Percentiles rank a stretch among this genome's conserved stretches.
These are phyloP conservation scores for Mycena indigotica DNA, from an alignment of 768 basidiomycete genomes.

Conservation along the genomic window DNA sequence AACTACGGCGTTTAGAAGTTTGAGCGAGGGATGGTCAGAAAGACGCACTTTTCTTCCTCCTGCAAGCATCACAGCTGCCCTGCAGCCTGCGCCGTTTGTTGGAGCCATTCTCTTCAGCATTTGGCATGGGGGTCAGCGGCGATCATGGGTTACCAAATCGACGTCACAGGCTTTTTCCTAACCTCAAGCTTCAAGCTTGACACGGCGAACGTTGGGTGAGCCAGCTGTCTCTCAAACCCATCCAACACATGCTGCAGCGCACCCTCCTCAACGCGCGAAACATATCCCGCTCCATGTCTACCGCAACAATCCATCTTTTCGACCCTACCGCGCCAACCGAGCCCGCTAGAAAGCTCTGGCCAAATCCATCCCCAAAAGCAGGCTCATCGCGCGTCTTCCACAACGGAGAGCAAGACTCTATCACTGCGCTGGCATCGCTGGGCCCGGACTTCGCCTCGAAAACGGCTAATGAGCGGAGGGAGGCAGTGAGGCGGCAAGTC, in stretches of 20 bases:
- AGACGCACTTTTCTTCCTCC: conserved; percentile 11
- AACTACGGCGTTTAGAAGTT: not conserved
- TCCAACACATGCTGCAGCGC: not conserved
- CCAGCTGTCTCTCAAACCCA: no score
- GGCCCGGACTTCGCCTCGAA: conserved; percentile 56
- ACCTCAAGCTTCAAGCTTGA: no score
- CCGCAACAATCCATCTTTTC: conserved; percentile 60
- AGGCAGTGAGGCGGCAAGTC: conserved; percentile 69
- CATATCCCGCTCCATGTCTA: conserved; percentile 45
- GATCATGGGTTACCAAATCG: no score
- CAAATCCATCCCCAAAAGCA: conserved; percentile 52
- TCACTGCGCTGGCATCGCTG: conserved; percentile 60
- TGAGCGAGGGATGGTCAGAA: no score
- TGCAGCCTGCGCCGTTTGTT: conserved; percentile 11
- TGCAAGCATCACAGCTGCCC: conserved; percentile 13
- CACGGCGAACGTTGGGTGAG: no score
- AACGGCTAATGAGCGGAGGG: conserved; percentile 52
- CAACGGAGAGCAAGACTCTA: conserved; percentile 37
- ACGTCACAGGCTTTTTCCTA: no score
- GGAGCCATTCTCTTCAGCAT: not conserved
- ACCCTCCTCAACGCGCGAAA: not conserved
- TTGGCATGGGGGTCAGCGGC: no score
- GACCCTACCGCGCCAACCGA: conserved; percentile 45
- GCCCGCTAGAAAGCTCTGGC: conserved; percentile 50
- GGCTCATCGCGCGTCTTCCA: conserved; percentile 70